Percentiles rank a stretch among this genome's conserved stretches.
Conservation (phyloP, 2,329 filamentous ascomycete genomes). For the Metarhizium humberi region DNA sequence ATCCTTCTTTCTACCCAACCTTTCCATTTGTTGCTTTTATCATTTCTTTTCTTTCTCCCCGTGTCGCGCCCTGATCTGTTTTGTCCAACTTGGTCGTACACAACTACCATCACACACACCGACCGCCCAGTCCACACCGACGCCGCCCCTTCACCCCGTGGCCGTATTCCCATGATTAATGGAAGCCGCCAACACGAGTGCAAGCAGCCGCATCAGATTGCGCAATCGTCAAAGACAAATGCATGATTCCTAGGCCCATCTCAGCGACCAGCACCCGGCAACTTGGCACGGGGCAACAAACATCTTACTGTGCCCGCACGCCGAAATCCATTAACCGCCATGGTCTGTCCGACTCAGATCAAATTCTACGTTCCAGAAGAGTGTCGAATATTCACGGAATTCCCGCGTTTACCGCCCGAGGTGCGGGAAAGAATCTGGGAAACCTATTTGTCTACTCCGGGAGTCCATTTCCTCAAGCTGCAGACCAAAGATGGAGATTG, state of each 20-base stretch:
- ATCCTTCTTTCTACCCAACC: neutral
- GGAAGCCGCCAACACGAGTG: neutral
- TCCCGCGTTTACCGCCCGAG: slow-evolving; percentile 23
- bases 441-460: slow-evolving; percentile 19
- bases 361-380: slow-evolving; percentile 22
- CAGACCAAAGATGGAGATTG: slow-evolving; percentile 12
- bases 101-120: neutral
- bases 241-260: neutral
- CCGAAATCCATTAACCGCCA: neutral
- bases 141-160: neutral
- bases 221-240: neutral
- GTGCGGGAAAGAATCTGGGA: slow-evolving; percentile 27
- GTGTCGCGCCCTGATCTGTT: neutral
- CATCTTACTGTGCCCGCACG: neutral
- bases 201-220: neutral
- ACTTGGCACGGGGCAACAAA: neutral
- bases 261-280: neutral
- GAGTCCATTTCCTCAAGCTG: slow-evolving; percentile 26
- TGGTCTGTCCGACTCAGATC: slow-evolving; percentile 8
- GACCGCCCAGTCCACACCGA: neutral
- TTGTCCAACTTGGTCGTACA: neutral
- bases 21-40: neutral
- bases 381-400: slow-evolving; percentile 21
- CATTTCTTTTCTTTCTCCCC: neutral
- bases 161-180: neutral